These are phyloP conservation scores for Hypomontagnella monticulosa DNA, from an alignment of 495 filamentous ascomycete species.

Conservation along the genomic window DNA sequence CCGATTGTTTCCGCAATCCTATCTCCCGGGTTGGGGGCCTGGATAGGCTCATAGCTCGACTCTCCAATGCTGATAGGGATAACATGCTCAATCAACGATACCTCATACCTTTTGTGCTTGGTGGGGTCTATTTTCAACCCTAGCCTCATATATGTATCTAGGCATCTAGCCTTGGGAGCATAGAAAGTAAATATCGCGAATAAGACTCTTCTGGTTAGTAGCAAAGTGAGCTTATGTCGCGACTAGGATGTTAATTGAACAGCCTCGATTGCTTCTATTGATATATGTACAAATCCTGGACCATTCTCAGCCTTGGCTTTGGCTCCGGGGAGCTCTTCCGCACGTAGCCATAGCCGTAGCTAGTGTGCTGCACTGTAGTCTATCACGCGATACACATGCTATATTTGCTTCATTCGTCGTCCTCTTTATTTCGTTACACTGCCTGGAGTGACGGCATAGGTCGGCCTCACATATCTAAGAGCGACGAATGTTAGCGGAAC, in stretches of 20 bases:
- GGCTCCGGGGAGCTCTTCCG: constrained; percentile 36
- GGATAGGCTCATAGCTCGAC: too few relatives aligned
- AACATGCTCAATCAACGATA: too few relatives aligned
- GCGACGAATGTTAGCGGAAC: not conserved
- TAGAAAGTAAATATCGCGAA: too few relatives aligned
- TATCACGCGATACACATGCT: not conserved
- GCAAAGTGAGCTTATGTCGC: not conserved
- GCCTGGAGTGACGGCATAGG: constrained; percentile 69
- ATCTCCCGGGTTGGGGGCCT: too few relatives aligned
- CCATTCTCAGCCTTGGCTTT: constrained; percentile 3
- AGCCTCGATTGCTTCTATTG: constrained; percentile 11
- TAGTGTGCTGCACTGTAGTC: not conserved
- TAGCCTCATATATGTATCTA: too few relatives aligned
- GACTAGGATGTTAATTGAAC: not conserved
- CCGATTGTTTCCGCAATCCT: too few relatives aligned
- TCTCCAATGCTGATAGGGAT: too few relatives aligned
- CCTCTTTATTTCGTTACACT: constrained; percentile 59
- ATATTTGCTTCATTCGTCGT: not conserved
- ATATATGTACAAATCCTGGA: constrained; percentile 18
- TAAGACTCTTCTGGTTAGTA: too few relatives aligned
- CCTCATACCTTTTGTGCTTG: too few relatives aligned
- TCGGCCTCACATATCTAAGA: constrained; percentile 74
- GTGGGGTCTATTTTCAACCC: too few relatives aligned
- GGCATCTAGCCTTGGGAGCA: too few relatives aligned
- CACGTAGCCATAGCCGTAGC: constrained; percentile 18